phyloP scores from a whole-genome alignment of 208 protist species.

The Trypanosoma congolense region DNA sequence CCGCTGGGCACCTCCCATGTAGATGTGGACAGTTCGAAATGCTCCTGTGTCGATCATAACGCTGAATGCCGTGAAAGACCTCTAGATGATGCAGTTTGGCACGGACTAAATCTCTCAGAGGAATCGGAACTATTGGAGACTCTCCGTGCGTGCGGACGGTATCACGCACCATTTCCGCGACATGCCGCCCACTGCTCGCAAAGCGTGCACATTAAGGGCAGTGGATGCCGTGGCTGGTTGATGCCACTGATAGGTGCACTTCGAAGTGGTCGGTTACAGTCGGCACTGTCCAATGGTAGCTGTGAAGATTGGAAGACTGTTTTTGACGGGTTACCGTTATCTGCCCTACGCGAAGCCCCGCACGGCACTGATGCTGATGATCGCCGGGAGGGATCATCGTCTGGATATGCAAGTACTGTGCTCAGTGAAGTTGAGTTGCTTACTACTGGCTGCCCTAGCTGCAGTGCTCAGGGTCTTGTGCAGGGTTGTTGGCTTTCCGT shows the following conservation, averaged over 20 bases:
- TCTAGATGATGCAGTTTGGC: not conserved
- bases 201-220: not conserved
- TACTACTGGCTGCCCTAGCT: constrained; percentile 32
- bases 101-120: constrained; percentile 4
- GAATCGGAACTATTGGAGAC: constrained; percentile 10
- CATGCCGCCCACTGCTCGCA: constrained; percentile 12
- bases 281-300: too few species aligned
- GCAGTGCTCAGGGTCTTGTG: constrained; percentile 40
- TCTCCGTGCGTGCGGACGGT: constrained; percentile 11
- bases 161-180: constrained; percentile 14
- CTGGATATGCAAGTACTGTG: not conserved
- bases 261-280: not conserved
- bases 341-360: not conserved
- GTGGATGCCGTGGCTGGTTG: not conserved
- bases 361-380: not conserved
- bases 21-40: not conserved
- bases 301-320: not conserved
- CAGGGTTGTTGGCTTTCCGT: constrained; percentile 34
- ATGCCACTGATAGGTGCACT: not conserved
- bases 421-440: constrained; percentile 11
- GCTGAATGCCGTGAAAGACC: not conserved
- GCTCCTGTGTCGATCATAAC: not conserved
- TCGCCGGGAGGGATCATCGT: not conserved
- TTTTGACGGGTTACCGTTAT: not conserved
- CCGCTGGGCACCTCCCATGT: not conserved